Evolutionary conservation across 2,329 filamentous ascomycete species (phyloP).

Genomic region (Eutypa lata): DNA sequence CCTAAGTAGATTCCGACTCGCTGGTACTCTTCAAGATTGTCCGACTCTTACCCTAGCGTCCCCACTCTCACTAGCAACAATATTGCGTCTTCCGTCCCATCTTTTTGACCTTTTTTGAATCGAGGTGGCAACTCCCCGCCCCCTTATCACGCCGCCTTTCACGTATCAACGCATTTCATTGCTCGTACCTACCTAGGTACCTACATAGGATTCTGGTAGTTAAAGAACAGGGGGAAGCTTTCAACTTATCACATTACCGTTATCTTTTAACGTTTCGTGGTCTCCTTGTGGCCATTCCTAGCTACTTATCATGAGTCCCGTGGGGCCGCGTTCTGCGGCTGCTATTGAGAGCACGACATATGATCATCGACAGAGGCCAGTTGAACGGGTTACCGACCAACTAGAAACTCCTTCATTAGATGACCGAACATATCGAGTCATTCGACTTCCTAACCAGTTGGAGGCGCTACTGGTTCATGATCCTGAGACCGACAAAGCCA

Average conservation of each 20-base stretch:
- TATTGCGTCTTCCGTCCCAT: not conserved
- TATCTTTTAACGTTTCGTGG: not conserved
- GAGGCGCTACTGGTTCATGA: slow-evolving; percentile 93
- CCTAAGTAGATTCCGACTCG: not conserved
- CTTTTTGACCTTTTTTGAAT: not conserved
- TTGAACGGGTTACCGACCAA: slow-evolving; percentile 32
- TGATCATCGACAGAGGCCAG: slow-evolving; percentile 27
- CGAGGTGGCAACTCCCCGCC: not conserved
- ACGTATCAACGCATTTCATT: not conserved
- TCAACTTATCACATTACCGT: slow-evolving; percentile 1
- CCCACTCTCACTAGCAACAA: not conserved
- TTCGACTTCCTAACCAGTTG: slow-evolving; percentile 79
- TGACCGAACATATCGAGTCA: slow-evolving; percentile 82
- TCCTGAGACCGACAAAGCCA: slow-evolving; percentile 92
- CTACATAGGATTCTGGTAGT: too few species aligned
- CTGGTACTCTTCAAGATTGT: not conserved
- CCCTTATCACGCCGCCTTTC: not conserved
- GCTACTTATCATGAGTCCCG: slow-evolving; percentile 18
- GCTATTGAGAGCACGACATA: slow-evolving; percentile 22
- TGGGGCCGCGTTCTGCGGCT: slow-evolving; percentile 21
- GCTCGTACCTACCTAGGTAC: too few species aligned
- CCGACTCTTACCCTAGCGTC: not conserved
- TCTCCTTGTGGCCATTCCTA: not conserved
- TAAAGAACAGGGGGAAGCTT: not conserved
- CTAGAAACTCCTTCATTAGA: slow-evolving; percentile 48